phyloP scores from a whole-genome alignment of 2,329 filamentous ascomycete genomes.

The Pyricularia pennisetigena region DNA sequence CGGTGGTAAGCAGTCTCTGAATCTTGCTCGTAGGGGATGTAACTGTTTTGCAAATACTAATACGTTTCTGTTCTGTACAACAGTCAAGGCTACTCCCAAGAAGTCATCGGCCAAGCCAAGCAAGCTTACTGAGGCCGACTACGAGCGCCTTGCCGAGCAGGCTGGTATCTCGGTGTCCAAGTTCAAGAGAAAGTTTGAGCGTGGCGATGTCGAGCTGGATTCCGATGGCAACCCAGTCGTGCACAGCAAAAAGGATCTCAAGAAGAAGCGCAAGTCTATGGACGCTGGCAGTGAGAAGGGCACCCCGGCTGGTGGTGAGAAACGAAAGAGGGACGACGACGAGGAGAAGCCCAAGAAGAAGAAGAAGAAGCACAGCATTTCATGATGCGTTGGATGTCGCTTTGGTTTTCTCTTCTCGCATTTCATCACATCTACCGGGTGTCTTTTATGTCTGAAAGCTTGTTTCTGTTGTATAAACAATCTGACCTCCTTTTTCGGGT shows the following conservation, averaged over 20 bases:
- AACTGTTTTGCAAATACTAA: background rate
- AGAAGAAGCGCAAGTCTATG: slow-evolving; percentile 20
- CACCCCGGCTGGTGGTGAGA: slow-evolving; percentile 34
- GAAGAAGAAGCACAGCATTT: slow-evolving; percentile 27
- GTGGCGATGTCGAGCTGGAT: slow-evolving; percentile 61
- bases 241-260: slow-evolving; percentile 38
- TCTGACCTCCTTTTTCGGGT: slow-evolving; percentile 3
- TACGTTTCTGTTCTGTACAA: background rate
- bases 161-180: slow-evolving; percentile 64
- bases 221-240: slow-evolving; percentile 56
- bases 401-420: background rate
- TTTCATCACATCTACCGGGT: background rate
- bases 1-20: slow-evolving; percentile 6
- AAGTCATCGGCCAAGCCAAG: slow-evolving; percentile 11
- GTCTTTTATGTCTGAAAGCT: slow-evolving; percentile 1
- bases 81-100: slow-evolving; percentile 19
- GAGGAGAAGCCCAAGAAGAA: slow-evolving; percentile 48
- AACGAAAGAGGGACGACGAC: slow-evolving; percentile 61
- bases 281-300: slow-evolving; percentile 17
- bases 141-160: slow-evolving; percentile 50
- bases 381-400: background rate
- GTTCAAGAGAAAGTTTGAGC: slow-evolving; percentile 70
- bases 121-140: slow-evolving; percentile 45
- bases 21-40: background rate
- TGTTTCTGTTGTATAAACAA: slow-evolving; percentile 3